A percentile compares a stretch with the other conserved stretches of the same genome.
phyloP scores from a whole-genome alignment of 1,284 basidiomycete species.

The Athelia psychrophila region DNA sequence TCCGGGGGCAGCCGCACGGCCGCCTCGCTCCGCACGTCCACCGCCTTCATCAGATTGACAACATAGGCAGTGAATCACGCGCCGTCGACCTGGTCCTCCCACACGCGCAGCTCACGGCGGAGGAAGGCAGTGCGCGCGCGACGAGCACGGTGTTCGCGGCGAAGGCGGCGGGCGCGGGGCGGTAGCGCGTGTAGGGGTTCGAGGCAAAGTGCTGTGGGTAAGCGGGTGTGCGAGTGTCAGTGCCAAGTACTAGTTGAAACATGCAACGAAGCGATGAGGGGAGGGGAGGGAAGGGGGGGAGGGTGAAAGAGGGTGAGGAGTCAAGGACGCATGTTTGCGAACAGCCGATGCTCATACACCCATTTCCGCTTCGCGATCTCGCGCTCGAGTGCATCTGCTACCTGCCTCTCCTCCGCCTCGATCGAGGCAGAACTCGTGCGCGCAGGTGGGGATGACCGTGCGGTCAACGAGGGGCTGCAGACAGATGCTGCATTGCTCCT shows the following conservation, averaged over 20 bases:
- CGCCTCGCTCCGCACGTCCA: slow-evolving; percentile 86
- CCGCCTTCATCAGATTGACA: slow-evolving; percentile 84
- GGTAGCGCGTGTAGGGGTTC: slow-evolving; percentile 78
- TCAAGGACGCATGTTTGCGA: slow-evolving; percentile 79
- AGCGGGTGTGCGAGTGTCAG: no score
- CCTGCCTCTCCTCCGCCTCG: slow-evolving; percentile 55
- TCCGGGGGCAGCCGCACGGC: slow-evolving; percentile 80
- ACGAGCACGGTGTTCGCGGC: slow-evolving; percentile 68
- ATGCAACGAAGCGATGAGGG: not conserved
- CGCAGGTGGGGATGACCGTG: slow-evolving; percentile 76
- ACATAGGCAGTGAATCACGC: no score
- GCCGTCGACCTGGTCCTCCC: slow-evolving; percentile 84
- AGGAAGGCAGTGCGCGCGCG: slow-evolving; percentile 71
- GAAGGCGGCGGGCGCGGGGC: slow-evolving; percentile 78
- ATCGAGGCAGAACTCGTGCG: slow-evolving; percentile 88
- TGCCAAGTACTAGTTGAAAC: no score
- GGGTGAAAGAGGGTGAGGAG: no score
- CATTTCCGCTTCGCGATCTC: slow-evolving; percentile 56
- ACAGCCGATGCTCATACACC: slow-evolving; percentile 74
- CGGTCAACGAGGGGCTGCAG: slow-evolving; percentile 72
- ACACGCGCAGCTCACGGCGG: slow-evolving; percentile 81
- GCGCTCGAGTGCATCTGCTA: slow-evolving; percentile 61
- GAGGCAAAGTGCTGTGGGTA: slow-evolving; percentile 80
- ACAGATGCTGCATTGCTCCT: slow-evolving; percentile 64
- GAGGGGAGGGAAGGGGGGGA: no score